Evolutionary conservation across 306 rosid species (phyloP), one percentile per base, ranked within the genome.

Genomic region (Crataegus laevigata): DNA sequence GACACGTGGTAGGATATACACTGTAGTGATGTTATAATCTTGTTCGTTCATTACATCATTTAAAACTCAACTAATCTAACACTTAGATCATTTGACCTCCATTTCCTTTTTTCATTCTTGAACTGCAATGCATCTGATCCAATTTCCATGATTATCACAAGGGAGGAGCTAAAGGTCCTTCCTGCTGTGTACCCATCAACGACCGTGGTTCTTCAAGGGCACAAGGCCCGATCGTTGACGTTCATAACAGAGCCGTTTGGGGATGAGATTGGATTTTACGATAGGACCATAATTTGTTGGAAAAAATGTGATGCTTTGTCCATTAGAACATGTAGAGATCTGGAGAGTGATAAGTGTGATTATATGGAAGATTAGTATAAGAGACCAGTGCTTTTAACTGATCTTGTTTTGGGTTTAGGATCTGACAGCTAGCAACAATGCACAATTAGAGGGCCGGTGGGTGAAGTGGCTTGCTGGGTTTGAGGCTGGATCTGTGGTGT

Each of bases 111-210:
- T n/a, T n/a, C n/a, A n/a, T n/a, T n/a, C n/a, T n/a, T n/a, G n/a
- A n/a, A n/a, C n/a, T n/a, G n/a, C n/a, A n/a, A n/a, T n/a, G n/a
- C n/a, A n/a, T n/a, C n/a, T n/a, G n/a, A n/a, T n/a, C n/a, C n/a
- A n/a, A n/a, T n/a, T n/a, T n/a, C n/a, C n/a, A n/a, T n/a, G n/a
- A n/a, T n/a, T 1, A 15, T 88, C 1, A 82, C 91, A 0, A 59
- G 22, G 72, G 88, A 86, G 25, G 93, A 88, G 3, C 54, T 88
- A 1, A 24, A 69, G 25, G 61, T 70, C 0, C 82, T 83, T 10
- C 96, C 92, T 1, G 21, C 17, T 1, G 92, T 84, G 25, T 89
- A 85, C 61, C 97, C 94, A 0, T 87, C 92, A 6, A 36, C 85
- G 15, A 84, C 79, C 45, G 55, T 87, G 0, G 79, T 89, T 8